Evolutionary conservation across 768 basidiomycete species (phyloP), one percentile per base, ranked within the genome.

Genomic region (Chlorophyllum brunneum): DNA sequence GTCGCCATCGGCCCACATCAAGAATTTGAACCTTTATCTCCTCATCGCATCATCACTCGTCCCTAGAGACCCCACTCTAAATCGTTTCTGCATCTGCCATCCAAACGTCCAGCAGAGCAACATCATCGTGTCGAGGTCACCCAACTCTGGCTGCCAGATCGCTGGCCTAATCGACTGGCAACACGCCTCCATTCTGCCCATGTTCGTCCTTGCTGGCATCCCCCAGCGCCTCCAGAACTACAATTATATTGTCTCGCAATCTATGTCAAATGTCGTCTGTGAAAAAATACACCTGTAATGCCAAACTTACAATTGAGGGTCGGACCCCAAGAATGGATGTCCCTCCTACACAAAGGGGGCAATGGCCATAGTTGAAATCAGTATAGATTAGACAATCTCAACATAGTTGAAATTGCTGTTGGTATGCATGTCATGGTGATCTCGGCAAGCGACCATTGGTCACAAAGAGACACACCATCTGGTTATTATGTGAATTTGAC

Each of bases 111-210:
- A 75, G 59, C 70, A 51, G 50, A 73, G 61, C 68, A 79, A 80
- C 59, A 64, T 80, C 68, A 63, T 74, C 55, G 73, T 80, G 33
- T 68, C 67, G 24, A 67, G 55, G 60, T 78, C 74, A 60, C 54
- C 74, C 49, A 77, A 70, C 63, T 76, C 73, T 59, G 52, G 51
- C 46, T 64, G 48, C 56, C 39, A 71, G 39, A 56, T 79, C 61
- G 63, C 70, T 52, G 54, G 76, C 67, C 55, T 78, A 65, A 10
- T 77, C 49, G 76, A 78, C 71, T 79, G 76, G 78, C 77, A 80
- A 69, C 77, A 79, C 64, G 55, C 79, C 57, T 65, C 76, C 2
- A 74, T 81, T 67, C 70, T 80, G 26, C 77, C 79, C 62, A 23
- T 55, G 56, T 80, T 75, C 65, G 77, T 81, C 67, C 71, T 69